phyloP scores from a whole-genome alignment of 2,329 filamentous ascomycete species.

The Domatiomyces catenatus region DNA sequence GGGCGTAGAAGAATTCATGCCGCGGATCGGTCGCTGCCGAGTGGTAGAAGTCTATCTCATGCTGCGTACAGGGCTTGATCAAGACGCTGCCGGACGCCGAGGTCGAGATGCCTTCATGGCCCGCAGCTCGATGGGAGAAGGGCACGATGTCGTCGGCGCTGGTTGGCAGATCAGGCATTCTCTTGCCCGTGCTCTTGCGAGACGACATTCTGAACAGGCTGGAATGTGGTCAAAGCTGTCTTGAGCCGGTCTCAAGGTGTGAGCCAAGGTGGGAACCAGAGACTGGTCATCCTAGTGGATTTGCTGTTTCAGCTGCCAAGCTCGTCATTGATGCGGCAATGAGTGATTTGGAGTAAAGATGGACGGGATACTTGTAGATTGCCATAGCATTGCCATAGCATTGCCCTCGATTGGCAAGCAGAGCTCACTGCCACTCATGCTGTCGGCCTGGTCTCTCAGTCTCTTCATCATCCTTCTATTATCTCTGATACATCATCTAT shows the following conservation, averaged over 20 bases:
- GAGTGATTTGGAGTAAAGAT: not conserved
- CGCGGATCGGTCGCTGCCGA: constrained; percentile 36
- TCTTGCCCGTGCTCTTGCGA: not conserved
- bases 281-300: not conserved
- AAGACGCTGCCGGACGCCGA: constrained; percentile 71
- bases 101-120: constrained; percentile 68
- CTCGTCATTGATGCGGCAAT: not conserved
- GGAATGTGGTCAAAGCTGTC: not conserved
- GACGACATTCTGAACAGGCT: not conserved
- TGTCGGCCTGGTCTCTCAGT: no score
- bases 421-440: no score
- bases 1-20: constrained; percentile 58
- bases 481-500: no score
- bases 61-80: constrained; percentile 79
- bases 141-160: constrained; percentile 21
- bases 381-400: not conserved
- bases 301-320: not conserved
- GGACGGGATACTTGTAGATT: not conserved
- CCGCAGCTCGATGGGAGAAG: constrained; percentile 32
- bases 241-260: not conserved
- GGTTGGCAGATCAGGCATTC: not conserved
- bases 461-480: no score
- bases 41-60: constrained; percentile 85
- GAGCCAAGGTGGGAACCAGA: not conserved
- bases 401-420: not conserved